phyloP scores from a whole-genome alignment of 2,329 filamentous ascomycete species.

The Epicoccum nigrum region DNA sequence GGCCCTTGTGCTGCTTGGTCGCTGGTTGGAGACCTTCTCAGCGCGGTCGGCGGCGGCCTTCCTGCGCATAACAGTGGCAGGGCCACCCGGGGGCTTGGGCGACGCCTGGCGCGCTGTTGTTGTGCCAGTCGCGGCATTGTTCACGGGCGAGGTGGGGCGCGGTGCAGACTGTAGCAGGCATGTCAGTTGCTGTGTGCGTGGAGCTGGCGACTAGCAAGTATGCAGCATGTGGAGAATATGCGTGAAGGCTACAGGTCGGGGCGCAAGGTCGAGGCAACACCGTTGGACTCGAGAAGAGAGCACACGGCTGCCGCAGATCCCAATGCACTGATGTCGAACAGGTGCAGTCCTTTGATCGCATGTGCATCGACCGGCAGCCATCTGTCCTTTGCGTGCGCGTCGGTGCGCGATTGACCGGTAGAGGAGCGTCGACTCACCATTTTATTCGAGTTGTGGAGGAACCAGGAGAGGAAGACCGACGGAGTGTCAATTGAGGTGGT shows the following conservation, averaged over 20 bases:
- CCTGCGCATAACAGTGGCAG: slow-evolving; percentile 92
- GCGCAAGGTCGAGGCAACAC: neutral
- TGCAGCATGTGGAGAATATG: neutral
- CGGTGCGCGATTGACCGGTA: slow-evolving; percentile 3
- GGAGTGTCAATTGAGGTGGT: slow-evolving; percentile 8
- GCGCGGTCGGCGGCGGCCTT: slow-evolving; percentile 96
- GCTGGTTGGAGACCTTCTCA: slow-evolving; percentile 92
- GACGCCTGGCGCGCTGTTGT: slow-evolving; percentile 80
- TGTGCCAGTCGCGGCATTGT: slow-evolving; percentile 62
- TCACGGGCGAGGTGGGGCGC: slow-evolving; percentile 47
- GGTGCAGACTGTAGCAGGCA: slow-evolving; percentile 38
- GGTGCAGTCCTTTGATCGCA: neutral
- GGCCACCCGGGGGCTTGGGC: slow-evolving; percentile 87
- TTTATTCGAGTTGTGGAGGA: neutral
- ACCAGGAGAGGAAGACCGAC: slow-evolving; percentile 14
- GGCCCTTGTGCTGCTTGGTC: slow-evolving; percentile 88
- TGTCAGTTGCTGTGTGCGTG: slow-evolving; percentile 17
- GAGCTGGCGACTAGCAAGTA: neutral
- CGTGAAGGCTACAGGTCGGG: neutral
- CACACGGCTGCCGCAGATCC: neutral
- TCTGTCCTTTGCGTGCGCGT: slow-evolving; percentile 10
- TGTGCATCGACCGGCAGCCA: slow-evolving; percentile 4
- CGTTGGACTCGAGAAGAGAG: neutral
- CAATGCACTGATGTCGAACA: neutral
- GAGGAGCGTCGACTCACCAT: slow-evolving; percentile 13